A percentile compares a stretch with the other conserved stretches of the same genome.
Conservation (phyloP, 352 stramenopile species). For the Phytophthora pseudosyringae region DNA sequence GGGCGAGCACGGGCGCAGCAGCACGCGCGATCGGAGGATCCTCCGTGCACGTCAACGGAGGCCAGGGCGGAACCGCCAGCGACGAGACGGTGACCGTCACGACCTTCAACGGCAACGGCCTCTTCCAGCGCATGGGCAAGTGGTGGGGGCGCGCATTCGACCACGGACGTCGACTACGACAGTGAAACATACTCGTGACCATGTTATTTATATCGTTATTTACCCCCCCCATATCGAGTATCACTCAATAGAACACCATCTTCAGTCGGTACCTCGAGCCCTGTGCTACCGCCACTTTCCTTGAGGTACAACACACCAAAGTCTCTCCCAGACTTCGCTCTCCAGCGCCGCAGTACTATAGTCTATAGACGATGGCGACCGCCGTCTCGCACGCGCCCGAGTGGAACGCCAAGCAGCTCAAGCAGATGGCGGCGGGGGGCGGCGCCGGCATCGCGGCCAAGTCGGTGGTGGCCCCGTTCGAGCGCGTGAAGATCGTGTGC, state of each 20-base stretch:
- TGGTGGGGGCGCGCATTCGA: constrained; percentile 14
- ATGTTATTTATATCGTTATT: too few relatives aligned
- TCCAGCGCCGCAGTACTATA: too few relatives aligned
- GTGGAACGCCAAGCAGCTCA: constrained; percentile 65
- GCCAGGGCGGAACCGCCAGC: not conserved
- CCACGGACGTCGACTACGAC: constrained; percentile 9
- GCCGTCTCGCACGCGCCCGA: constrained; percentile 1
- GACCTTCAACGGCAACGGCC: constrained; percentile 11
- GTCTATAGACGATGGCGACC: constrained; percentile 4
- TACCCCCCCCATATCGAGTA: constrained; percentile 3
- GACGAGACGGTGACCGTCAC: constrained; percentile 11
- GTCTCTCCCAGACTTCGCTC: too few relatives aligned
- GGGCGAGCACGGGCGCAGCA: not conserved
- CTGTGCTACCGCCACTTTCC: too few relatives aligned
- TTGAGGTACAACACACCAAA: too few relatives aligned
- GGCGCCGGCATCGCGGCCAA: constrained; percentile 80
- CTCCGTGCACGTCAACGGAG: constrained; percentile 6
- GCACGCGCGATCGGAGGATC: not conserved
- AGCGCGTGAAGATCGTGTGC: constrained; percentile 88
- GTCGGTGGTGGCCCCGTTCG: constrained; percentile 82
- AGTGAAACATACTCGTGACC: constrained; percentile 4
- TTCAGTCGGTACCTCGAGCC: not conserved
- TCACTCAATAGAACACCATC: not conserved
- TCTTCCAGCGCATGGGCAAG: constrained; percentile 13
- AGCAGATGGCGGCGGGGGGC: constrained; percentile 73